Evolutionary conservation across 495 filamentous ascomycete species (phyloP).

Genomic region (Trypethelium eluteriae): DNA sequence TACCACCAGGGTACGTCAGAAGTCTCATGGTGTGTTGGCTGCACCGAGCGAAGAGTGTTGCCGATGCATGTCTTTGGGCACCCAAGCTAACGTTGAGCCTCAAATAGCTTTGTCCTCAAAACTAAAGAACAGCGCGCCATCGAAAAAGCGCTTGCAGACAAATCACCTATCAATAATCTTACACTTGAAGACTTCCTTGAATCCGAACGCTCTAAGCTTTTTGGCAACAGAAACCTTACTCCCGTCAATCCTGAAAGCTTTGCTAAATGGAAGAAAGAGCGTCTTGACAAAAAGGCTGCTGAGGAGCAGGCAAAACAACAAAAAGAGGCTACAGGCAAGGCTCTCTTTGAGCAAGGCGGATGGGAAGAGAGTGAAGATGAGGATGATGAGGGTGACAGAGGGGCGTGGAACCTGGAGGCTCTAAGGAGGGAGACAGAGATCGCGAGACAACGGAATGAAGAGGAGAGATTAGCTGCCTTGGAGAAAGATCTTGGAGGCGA

Average conservation of each 20-base stretch:
- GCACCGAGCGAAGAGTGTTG: not conserved
- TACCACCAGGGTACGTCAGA: slow-evolving; percentile 70
- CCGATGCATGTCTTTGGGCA: not conserved
- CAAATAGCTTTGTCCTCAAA: slow-evolving; percentile 78
- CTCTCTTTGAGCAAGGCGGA: slow-evolving; percentile 91
- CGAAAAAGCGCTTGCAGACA: slow-evolving; percentile 96
- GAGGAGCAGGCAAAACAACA: slow-evolving; percentile 79
- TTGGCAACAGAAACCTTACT: slow-evolving; percentile 61
- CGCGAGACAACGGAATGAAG: slow-evolving; percentile 54
- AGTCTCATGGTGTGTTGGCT: not conserved
- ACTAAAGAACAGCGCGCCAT: slow-evolving; percentile 94
- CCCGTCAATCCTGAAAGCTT: slow-evolving; percentile 90
- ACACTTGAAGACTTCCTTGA: slow-evolving; percentile 97
- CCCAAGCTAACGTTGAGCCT: not conserved
- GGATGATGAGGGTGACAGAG: slow-evolving; percentile 51
- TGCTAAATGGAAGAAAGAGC: slow-evolving; percentile 89
- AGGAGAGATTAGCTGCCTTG: slow-evolving; percentile 43
- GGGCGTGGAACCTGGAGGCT: slow-evolving; percentile 70
- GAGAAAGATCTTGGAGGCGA: slow-evolving; percentile 12
- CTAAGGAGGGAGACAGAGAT: slow-evolving; percentile 42
- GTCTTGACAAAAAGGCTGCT: slow-evolving; percentile 88
- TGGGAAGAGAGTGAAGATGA: slow-evolving; percentile 67
- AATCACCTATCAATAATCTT: slow-evolving; percentile 86
- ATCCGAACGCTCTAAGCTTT: slow-evolving; percentile 86
- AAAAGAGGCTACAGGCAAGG: slow-evolving; percentile 91